A percentile compares a stretch with the other conserved stretches of the same genome.
phyloP scores from a whole-genome alignment of 352 stramenopile genomes.

The Phytophthora tentaculata region DNA sequence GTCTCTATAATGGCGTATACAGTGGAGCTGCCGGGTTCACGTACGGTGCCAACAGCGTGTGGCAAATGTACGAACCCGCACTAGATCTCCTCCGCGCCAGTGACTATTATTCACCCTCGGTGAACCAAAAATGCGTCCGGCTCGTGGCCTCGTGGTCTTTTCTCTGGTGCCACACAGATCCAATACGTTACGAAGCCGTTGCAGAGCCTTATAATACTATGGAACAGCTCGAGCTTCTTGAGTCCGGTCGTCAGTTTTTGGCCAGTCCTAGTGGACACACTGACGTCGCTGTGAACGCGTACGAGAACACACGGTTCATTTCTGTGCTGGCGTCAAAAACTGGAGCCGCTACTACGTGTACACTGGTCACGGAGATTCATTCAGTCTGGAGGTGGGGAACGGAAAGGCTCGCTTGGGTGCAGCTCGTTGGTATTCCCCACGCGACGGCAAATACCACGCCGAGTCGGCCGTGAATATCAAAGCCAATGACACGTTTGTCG shows the following conservation, averaged over 20 bases:
- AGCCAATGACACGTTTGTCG: not conserved
- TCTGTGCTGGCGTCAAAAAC: not conserved
- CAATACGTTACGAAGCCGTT: not conserved
- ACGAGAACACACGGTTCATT: not conserved
- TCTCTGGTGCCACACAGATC: not conserved
- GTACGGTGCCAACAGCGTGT: not conserved
- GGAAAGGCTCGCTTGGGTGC: not conserved
- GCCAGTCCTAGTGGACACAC: not conserved
- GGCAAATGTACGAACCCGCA: not conserved
- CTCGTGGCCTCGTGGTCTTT: not conserved
- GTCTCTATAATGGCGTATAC: not conserved
- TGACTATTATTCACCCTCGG: not conserved
- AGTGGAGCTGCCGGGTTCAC: not conserved
- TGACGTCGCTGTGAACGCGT: not conserved
- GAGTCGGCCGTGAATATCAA: not conserved
- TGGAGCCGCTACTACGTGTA: not conserved
- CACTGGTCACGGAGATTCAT: not conserved
- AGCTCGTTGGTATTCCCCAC: not conserved
- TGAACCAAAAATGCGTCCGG: not conserved
- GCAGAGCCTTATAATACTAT: not conserved
- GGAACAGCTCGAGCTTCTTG: not conserved
- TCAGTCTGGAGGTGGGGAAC: not conserved
- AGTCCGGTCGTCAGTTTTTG: not conserved
- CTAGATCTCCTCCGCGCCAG: not conserved
- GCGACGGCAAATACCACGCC: not conserved